Evolutionary conservation across 1,284 basidiomycete genomes (phyloP), one percentile per base, ranked within the genome.

Genomic region (Calocybe gambosa): DNA sequence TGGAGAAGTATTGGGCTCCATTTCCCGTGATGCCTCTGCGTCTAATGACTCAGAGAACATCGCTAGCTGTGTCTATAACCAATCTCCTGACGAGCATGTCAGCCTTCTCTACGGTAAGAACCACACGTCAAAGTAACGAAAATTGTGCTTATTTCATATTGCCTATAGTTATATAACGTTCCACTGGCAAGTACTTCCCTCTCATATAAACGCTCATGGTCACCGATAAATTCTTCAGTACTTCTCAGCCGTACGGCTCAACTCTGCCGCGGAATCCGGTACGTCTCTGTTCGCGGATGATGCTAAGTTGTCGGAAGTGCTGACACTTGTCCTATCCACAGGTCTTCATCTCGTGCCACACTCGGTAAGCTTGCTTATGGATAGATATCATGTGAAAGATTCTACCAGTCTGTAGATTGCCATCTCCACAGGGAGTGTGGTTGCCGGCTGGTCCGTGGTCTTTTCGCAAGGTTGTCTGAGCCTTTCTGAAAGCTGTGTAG

Each of bases 21-120:
- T 88, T 85, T 62, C 92, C 92, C 6, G 82, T 94, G 39, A 86
- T 95, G 80, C 91, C 92, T 35, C 68, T 93, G 55, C 78, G 78
- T 49, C 66, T 94, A 49, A 75, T 94, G 41, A 77, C 72, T 19
- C 80, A 80, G 57, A 69, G 85, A 48, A 93, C 89, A 7, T 88
- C 90, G 1, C 68, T 91, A 19, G 81, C 86, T 10, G 82, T 93
- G 8, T 86, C 88, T 0, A 56, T 93, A 51, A 79, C 82, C 49
- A 94, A 93, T 66, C 77, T 96, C 33, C 74, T 88, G 54, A 76
- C 74, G 9, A 86, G 84, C 56, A 75, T 89, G 61, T 73, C 81
- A 15, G 79, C 85, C 19, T 94, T 89, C 62, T 88, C 86, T 0
- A 81, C 83, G 75, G 87, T 89, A 57, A 58, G 82, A 70, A 25